Conservation (phyloP, 169 alveolate species). For the Plasmodium sp. region DNA sequence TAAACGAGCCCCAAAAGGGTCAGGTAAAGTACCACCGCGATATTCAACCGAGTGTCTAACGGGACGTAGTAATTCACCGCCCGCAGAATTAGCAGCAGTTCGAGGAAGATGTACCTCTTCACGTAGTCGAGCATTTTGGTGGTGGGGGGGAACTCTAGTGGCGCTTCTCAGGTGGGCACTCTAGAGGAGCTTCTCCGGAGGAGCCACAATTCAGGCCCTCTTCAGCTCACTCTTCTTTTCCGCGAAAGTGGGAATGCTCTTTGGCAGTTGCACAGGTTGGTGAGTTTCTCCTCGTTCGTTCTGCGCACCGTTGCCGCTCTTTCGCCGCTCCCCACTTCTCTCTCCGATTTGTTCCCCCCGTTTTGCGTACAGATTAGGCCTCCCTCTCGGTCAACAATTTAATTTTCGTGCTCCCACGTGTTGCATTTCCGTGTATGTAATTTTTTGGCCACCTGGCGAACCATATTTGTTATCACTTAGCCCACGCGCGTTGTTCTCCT, state of each 20-base stretch:
- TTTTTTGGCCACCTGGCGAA: not conserved
- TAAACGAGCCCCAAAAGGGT: slow-evolving; percentile 37
- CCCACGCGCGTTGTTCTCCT: not conserved
- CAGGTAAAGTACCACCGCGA: slow-evolving; percentile 19
- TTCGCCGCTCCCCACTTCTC: not conserved
- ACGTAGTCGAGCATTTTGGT: slow-evolving; percentile 13
- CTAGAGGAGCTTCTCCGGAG: not conserved
- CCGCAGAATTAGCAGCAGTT: slow-evolving; percentile 16
- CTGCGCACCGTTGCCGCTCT: not conserved
- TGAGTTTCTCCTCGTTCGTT: not conserved
- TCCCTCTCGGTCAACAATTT: not conserved
- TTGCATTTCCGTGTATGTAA: not conserved
- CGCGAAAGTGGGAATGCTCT: not conserved
- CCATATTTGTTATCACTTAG: not conserved
- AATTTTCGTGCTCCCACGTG: not conserved
- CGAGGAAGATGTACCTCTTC: slow-evolving; percentile 47
- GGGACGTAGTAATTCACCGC: slow-evolving; percentile 9
- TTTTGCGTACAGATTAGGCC: not conserved
- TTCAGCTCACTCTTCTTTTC: not conserved
- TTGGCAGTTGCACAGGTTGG: not conserved
- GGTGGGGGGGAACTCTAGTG: not conserved
- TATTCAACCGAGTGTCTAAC: slow-evolving; percentile 7
- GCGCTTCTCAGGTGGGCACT: not conserved
- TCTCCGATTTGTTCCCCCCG: not conserved
- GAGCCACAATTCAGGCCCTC: not conserved